Base-by-base conservation (phyloP, 2,329 filamentous ascomycete species). In the Cryphonectria carpinicola region DNA sequence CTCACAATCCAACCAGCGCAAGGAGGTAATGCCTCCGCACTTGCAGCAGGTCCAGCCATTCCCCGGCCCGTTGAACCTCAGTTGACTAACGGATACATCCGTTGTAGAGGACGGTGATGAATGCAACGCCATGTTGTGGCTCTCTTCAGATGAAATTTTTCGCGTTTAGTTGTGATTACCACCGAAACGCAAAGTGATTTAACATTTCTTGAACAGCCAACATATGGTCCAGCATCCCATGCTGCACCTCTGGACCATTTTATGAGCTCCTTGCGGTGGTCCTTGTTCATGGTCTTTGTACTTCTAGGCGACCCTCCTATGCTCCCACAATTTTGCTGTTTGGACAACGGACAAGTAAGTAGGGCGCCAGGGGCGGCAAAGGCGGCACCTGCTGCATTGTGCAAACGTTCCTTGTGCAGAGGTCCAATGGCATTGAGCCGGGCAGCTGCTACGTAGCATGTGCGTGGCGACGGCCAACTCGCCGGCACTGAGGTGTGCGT, bases 1-100 rank as follows among this genome's bases (percentile, higher is more conserved):
- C n/a, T 70, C 62, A 17, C 71, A 72, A 54, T 72, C 61, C 8
- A 70, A 25, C 35, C 46, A 70, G 25, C 69, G 63, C 25, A 70
- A n/a, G 1, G 68, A 68, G 0, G 68, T 70, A 0, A 49, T n/a
- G 4, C 5, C 25, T 28, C 65, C 43, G 13, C 70, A 70, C 28
- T 43, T 46, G 52, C 70, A 72, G n/a, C 70, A 72, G 0, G 54
- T 70, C 68, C 70, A 72, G 3, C 65, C 68, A 11, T 39, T 62
- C 0, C 70, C 67, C 4, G 28, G 28, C 8, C 43, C 46, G 1
- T 14, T 22, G n/a, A 28, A 13, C 8, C 22, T 46, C 25, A 25
- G 10, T 32, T 28, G 54, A 32, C 14, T n/a, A 17, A 19, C 3
- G n/a, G 54, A 25, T 5, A 17, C 39, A 14, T 46, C 49, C 28